phyloP scores from a whole-genome alignment of 495 filamentous ascomycete species.

The Darksidea phi region DNA sequence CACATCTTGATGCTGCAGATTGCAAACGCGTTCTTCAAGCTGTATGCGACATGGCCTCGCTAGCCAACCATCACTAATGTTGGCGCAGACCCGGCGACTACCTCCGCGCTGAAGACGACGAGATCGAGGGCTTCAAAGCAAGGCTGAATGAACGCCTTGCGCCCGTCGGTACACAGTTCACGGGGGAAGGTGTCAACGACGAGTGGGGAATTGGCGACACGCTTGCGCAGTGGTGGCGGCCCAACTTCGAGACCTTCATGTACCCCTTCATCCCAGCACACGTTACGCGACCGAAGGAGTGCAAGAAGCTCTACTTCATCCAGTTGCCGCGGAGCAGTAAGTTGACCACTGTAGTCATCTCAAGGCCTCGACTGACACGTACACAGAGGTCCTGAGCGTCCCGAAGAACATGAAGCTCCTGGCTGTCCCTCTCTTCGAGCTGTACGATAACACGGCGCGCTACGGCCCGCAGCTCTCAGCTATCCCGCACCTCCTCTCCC shows the following conservation, averaged over 20 bases:
- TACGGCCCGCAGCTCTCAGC: slow-evolving; percentile 96
- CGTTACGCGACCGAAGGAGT: slow-evolving; percentile 95
- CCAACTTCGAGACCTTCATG: slow-evolving; percentile 99
- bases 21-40: slow-evolving; percentile 98
- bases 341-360: slow-evolving; percentile 38
- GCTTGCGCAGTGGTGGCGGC: slow-evolving; percentile 96
- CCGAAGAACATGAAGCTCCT: slow-evolving; percentile 99
- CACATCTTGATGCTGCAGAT: slow-evolving; percentile 99
- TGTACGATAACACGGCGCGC: slow-evolving; percentile 93
- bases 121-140: slow-evolving; percentile 88
- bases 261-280: slow-evolving; percentile 96
- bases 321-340: slow-evolving; percentile 87
- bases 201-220: slow-evolving; percentile 95
- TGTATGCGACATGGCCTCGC: no score
- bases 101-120: slow-evolving; percentile 82
- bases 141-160: slow-evolving; percentile 90
- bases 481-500: slow-evolving; percentile 87
- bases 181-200: slow-evolving; percentile 78
- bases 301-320: slow-evolving; percentile 98
- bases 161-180: slow-evolving; percentile 82
- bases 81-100: slow-evolving; percentile 80
- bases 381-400: slow-evolving; percentile 85
- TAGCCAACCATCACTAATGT: no score
- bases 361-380: slow-evolving; percentile 6
- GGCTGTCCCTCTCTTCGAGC: slow-evolving; percentile 92